Base-by-base conservation (phyloP, 163 green algal species). In the Smithsoniella earleae region DNA sequence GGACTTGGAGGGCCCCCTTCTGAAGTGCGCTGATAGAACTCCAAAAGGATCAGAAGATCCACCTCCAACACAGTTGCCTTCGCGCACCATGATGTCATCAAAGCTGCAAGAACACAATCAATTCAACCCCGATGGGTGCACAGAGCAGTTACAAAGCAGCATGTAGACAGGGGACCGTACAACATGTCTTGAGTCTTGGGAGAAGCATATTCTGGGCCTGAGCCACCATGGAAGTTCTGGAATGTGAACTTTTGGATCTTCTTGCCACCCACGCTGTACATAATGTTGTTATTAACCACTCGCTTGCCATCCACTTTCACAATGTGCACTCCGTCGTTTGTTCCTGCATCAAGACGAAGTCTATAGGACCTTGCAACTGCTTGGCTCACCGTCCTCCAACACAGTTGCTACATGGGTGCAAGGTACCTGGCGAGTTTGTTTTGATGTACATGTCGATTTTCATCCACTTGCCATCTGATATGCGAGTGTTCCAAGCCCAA, bases 181-280 rank as follows among this genome's bases (percentile, higher is more conserved):
- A 36, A 64, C 25, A 64, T 64, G 49, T 64, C 31, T 27, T 64
- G 49, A 10, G 6, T 18, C 49, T 64, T 25, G 13, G 49, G 49
- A 27, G 49, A 64, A 6, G 49, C 49, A 25, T 27, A 64, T 27
- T 64, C 33, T 6, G 49, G 49, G 49, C 25, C 31, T 25, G 49
- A 64, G 49, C 49, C 49, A 27, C 49, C 49, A 64, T 64, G 49
- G 49, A 64, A 64, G 13, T 27, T 64, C 6, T 27, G 49, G 49
- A 64, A 64, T 6, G 49, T 64, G 49, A 64, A 64, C 49, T 64
- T 64, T 27, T 64, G 25, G 13, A 64, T 64, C 13, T 64, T 25
- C 49, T 64, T 64, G 49, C 49, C 49, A 18, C 33, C 49, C 49
- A 64, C 33, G 8, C 31, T 18, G 49, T 64, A 64, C 49, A 36